These are phyloP conservation scores for Aspergillus indologenus DNA, from an alignment of 495 filamentous ascomycete genomes.

Conservation along the genomic window DNA sequence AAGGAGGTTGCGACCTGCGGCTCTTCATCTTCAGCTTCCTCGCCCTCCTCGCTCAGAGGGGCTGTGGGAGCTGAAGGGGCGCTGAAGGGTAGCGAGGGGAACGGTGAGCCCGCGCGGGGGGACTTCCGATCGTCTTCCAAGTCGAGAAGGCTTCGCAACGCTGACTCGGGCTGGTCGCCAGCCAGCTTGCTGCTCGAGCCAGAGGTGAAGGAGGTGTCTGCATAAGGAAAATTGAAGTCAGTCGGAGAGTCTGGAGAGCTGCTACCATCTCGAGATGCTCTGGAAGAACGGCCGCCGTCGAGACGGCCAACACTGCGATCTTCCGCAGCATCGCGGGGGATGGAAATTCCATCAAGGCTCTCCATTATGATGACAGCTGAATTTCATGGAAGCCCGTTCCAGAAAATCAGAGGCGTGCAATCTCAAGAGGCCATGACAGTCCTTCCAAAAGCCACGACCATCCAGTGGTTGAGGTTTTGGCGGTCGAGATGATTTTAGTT, in stretches of 20 bases:
- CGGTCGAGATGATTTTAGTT: background rate
- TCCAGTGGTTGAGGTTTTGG: conserved; percentile 4
- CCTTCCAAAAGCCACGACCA: conserved; percentile 1
- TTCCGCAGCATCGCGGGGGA: conserved; percentile 18
- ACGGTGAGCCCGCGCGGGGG: conserved; percentile 19
- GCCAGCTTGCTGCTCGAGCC: conserved; percentile 16
- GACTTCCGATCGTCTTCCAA: conserved; percentile 20
- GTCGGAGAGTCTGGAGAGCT: conserved; percentile 10
- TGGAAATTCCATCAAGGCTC: conserved; percentile 38
- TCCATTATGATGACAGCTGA: conserved; percentile 28
- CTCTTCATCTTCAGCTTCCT: conserved; percentile 41
- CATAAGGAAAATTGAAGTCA: conserved; percentile 7
- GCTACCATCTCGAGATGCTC: conserved; percentile 18
- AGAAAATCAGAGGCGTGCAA: background rate
- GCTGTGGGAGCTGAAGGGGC: conserved; percentile 18
- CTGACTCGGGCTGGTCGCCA: conserved; percentile 15
- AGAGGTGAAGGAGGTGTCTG: conserved; percentile 16
- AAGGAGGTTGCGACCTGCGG: conserved; percentile 43
- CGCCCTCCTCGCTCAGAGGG: conserved; percentile 27
- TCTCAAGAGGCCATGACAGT: conserved; percentile 5
- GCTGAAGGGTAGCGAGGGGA: conserved; percentile 25
- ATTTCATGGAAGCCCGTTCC: background rate
- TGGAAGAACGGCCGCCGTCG: conserved; percentile 16
- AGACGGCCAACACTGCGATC: conserved; percentile 9
- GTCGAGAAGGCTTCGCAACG: conserved; percentile 5